phyloP scores from a whole-genome alignment of 2,329 filamentous ascomycete species.

The Trichoderma semiorbis region DNA sequence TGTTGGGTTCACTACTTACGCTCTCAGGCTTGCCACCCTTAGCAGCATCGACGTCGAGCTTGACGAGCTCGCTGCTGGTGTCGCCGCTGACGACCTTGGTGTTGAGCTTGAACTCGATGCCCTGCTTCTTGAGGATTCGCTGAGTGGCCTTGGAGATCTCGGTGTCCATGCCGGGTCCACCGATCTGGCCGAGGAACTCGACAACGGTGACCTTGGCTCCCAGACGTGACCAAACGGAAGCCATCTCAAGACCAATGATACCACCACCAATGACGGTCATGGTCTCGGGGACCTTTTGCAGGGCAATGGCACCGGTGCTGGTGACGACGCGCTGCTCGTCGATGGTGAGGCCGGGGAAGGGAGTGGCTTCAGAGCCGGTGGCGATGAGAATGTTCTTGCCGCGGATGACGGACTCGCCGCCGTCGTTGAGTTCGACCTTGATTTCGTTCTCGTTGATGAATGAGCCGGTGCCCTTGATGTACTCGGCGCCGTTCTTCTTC shows the following conservation, averaged over 20 bases:
- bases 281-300: conserved; percentile 89
- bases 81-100: conserved; percentile 93
- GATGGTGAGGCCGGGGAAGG: conserved; percentile 91
- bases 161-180: conserved; percentile 93
- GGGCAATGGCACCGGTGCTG: conserved; percentile 88
- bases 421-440: conserved; percentile 85
- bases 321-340: conserved; percentile 98
- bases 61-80: conserved; percentile 70
- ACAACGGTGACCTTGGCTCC: conserved; percentile 95
- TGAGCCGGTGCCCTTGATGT: conserved; percentile 87
- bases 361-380: conserved; percentile 90
- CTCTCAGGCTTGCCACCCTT: conserved; percentile 96
- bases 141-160: conserved; percentile 90
- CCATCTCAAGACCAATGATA: conserved; percentile 99
- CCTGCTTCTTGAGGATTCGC: conserved; percentile 94
- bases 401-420: conserved; percentile 79
- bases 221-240: conserved; percentile 91
- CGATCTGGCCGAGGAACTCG: conserved; percentile 93
- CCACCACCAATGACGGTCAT: conserved; percentile 97
- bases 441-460: conserved; percentile 89
- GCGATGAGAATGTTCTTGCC: conserved; percentile 99
- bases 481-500: conserved; percentile 99
- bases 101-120: conserved; percentile 95
- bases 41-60: conserved; percentile 81
- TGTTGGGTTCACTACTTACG: conserved; percentile 48